Percentiles rank a stretch among this genome's conserved stretches.
Evolutionary conservation across 441 rosid genomes (phyloP).

Genomic region (Rhodomyrtus psidioides): DNA sequence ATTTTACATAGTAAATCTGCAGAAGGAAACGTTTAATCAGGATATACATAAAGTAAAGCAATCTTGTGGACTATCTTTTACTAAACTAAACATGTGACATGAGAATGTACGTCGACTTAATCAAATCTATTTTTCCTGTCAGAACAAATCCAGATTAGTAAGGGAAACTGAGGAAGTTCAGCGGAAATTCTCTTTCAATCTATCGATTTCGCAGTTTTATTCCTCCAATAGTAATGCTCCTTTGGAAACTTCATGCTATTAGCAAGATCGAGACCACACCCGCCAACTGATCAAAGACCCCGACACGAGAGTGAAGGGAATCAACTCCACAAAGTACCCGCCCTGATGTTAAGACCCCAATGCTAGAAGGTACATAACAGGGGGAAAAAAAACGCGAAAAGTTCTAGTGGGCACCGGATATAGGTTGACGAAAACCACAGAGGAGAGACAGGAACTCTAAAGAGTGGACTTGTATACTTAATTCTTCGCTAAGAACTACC

Average conservation of each 20-base stretch:
- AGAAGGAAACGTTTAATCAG: not conserved
- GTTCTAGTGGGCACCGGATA: not conserved
- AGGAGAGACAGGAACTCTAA: not conserved
- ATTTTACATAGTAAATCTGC: conserved; percentile 25
- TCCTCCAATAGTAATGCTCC: not conserved
- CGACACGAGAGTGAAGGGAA: not conserved
- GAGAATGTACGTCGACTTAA: not conserved
- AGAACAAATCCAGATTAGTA: not conserved
- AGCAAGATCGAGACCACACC: not conserved
- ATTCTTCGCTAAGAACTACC: not conserved
- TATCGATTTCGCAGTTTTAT: not conserved
- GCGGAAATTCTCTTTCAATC: not conserved
- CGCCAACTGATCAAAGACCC: not conserved
- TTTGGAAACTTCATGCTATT: not conserved
- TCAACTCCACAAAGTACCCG: not conserved
- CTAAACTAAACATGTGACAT: not conserved
- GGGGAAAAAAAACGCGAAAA: not conserved
- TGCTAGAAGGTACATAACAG: not conserved
- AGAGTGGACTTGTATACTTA: not conserved
- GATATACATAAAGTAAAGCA: not conserved
- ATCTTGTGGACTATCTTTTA: not conserved
- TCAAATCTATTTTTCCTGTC: not conserved
- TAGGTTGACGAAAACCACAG: not conserved
- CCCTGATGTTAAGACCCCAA: not conserved
- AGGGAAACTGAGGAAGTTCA: not conserved